Evolutionary conservation across 495 filamentous ascomycete genomes (phyloP), one percentile per base, ranked within the genome.

Genomic region (Trichoderma virens): DNA sequence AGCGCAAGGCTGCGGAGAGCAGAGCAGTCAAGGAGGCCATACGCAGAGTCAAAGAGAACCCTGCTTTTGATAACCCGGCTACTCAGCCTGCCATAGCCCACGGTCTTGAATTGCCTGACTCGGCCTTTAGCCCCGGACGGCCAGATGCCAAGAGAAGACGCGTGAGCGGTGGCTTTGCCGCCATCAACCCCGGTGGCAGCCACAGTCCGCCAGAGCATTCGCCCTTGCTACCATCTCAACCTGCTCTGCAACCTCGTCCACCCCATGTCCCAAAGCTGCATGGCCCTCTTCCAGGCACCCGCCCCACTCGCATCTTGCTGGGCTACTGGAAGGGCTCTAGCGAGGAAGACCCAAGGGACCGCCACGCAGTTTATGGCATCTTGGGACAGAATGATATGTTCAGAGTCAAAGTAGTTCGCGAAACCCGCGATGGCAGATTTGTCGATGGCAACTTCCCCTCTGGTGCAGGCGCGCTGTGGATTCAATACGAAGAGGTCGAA

Each of bases 301-400:
- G 80, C 5, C 77, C 80, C 7, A 79, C 74, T 2, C 70, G 78
- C 8, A 78, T 83, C 61, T 71, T 82, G 14, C 66, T 85, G 7
- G 82, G 82, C 3, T 76, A 74, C 67, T 85, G 82, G 82, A 73
- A 69, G 43, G 69, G 72, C 25, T 83, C 81, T 0, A 73, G 66
- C n/a, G 72, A 74, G 25, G 27, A 61, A 0, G 69, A 74, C 3
- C 66, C 69, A 5, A 67, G 69, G 16, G 75, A 83, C 62, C 79
- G 78, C 63, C 82, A 83, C 65, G 81, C 80, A 0, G 79, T 82
- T 5, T 81, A 76, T 32, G 82, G 82, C 4, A 78, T 85, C 27
- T 65, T 85, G 7, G 80, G 80, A 6, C 72, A 71, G 6, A 81
- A 80, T 60, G 81, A 83, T 62, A 82, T 79, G 74, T 83, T 85